These are phyloP conservation scores for Aurantiochytrium sp. DNA, from an alignment of 108 stramenopile species.

Conservation along the genomic window DNA sequence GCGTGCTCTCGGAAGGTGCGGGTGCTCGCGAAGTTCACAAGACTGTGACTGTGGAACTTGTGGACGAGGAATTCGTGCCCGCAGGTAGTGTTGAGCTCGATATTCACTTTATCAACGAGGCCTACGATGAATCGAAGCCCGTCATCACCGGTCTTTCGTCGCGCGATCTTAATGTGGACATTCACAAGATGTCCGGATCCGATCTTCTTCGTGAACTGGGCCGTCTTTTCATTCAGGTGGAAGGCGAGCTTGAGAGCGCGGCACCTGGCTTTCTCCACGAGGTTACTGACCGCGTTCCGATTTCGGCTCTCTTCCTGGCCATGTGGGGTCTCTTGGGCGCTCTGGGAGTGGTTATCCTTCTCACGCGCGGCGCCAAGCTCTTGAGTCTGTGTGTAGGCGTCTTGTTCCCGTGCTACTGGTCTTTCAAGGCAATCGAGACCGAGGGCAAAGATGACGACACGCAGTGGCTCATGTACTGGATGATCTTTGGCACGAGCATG, in stretches of 20 bases:
- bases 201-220: background rate
- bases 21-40: background rate
- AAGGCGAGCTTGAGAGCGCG: background rate
- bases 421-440: conserved; percentile 29
- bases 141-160: background rate
- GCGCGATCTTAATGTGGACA: background rate
- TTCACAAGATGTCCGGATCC: background rate
- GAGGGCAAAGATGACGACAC: conserved; percentile 25
- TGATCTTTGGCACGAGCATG: conserved; percentile 6
- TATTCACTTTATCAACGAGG: background rate
- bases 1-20: background rate
- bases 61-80: background rate
- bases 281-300: background rate
- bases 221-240: background rate
- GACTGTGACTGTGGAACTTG: background rate
- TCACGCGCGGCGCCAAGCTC: background rate
- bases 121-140: background rate
- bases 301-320: background rate
- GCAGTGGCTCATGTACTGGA: conserved; percentile 30
- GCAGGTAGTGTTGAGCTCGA: background rate
- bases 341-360: background rate
- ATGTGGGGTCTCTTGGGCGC: background rate
- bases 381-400: conserved; percentile 1
- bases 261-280: background rate
- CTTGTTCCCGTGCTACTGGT: conserved; percentile 13